Percentiles rank a stretch among this genome's conserved stretches.
Conservation (phyloP, 2,329 filamentous ascomycete species). For the Sclerotinia minor region DNA sequence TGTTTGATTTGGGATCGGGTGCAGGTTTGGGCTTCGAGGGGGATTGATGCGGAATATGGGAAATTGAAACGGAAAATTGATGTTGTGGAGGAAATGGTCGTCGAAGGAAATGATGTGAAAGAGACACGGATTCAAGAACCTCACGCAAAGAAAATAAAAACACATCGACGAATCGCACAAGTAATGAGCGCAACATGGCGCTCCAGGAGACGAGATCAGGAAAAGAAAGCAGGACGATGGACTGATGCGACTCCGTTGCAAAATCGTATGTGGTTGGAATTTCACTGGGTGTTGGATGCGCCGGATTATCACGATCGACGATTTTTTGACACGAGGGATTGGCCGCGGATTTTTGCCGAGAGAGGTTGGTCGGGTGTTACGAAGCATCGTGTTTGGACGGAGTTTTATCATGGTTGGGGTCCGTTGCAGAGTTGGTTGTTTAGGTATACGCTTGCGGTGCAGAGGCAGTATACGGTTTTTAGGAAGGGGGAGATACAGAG, state of each 20-base stretch:
- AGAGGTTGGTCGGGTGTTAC: not conserved
- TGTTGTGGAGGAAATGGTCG: not conserved
- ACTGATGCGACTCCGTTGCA: conserved; percentile 32
- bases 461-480: not conserved
- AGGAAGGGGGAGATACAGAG: not conserved
- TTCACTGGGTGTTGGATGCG: conserved; percentile 34
- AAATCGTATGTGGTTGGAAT: conserved; percentile 32
- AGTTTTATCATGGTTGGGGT: conserved; percentile 18
- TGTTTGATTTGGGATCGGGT: conserved; percentile 19
- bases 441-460: not conserved
- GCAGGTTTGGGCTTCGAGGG: conserved; percentile 12
- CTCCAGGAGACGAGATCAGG: conserved; percentile 28
- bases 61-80: conserved; percentile 21
- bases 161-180: conserved; percentile 26
- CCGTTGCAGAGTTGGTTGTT: conserved; percentile 21
- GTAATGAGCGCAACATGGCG: conserved; percentile 32
- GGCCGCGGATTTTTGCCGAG: conserved; percentile 5
- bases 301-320: conserved; percentile 22
- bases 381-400: not conserved
- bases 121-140: not conserved
- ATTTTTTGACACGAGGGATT: conserved; percentile 15
- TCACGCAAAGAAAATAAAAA: conserved; percentile 23
- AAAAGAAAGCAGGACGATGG: conserved; percentile 37
- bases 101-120: not conserved
- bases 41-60: not conserved